Conservation (phyloP, 768 basidiomycete genomes). For the Lentinula sp. region DNA sequence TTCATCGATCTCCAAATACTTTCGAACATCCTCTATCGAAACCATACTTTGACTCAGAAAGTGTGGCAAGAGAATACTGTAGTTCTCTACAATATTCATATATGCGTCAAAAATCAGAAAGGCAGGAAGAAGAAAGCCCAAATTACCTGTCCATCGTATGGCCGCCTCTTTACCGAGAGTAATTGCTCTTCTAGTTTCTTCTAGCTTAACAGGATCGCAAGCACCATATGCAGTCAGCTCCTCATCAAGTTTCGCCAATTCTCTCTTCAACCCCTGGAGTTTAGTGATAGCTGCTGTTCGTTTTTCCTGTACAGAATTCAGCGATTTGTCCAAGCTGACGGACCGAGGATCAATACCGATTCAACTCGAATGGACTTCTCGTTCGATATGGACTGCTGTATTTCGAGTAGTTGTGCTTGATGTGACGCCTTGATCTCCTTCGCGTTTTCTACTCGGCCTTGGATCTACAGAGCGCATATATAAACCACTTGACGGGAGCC, state of each 20-base stretch:
- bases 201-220: slow-evolving; percentile 78
- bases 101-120: neutral
- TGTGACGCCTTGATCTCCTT: slow-evolving; percentile 38
- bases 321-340: neutral
- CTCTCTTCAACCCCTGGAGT: slow-evolving; percentile 41
- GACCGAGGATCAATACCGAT: slow-evolving; percentile 34
- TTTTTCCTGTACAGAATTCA: slow-evolving; percentile 35
- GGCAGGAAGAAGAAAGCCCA: neutral
- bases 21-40: slow-evolving; percentile 56
- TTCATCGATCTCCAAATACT: slow-evolving; percentile 59
- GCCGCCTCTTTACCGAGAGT: slow-evolving; percentile 80
- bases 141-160: slow-evolving; percentile 83
- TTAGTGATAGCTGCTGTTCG: slow-evolving; percentile 48
- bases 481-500: neutral
- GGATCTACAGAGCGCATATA: slow-evolving; percentile 35
- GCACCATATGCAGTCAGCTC: slow-evolving; percentile 78
- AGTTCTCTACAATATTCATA: slow-evolving; percentile 49
- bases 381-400: slow-evolving; percentile 36
- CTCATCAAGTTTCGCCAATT: slow-evolving; percentile 44
- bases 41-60: slow-evolving; percentile 60
- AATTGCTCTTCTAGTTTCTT: slow-evolving; percentile 67
- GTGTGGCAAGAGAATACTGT: slow-evolving; percentile 54
- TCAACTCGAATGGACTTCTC: slow-evolving; percentile 53
- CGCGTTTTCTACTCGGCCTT: slow-evolving; percentile 43
- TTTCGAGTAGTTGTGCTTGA: slow-evolving; percentile 43